These are phyloP conservation scores for Eucalyptus sp. DNA, from an alignment of 345 rosid species.

Conservation along the genomic window DNA sequence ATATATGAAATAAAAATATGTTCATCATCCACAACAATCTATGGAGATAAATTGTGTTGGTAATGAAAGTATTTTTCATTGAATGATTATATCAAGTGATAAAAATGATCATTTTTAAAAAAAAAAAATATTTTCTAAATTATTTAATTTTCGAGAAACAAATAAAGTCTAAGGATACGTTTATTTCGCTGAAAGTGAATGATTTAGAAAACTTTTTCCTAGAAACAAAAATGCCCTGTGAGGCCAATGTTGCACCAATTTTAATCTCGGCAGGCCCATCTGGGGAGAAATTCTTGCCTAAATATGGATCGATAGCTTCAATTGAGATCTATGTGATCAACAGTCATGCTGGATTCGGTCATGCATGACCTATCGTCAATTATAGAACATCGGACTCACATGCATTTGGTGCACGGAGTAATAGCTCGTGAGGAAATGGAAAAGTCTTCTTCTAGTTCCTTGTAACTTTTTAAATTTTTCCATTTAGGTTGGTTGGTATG, in stretches of 20 bases:
- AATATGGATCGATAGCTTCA: background rate
- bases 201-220: too few relatives aligned
- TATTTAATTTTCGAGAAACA: too few relatives aligned
- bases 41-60: accelerated
- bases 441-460: background rate
- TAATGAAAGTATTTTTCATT: too few relatives aligned
- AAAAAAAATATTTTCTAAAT: too few relatives aligned
- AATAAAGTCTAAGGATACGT: background rate
- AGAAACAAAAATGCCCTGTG: background rate
- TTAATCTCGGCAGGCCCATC: background rate
- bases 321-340: too few relatives aligned
- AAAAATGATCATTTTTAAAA: too few relatives aligned
- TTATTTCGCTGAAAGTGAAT: too few relatives aligned
- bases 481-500: background rate
- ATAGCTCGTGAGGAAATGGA: background rate
- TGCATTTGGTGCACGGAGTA: background rate
- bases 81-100: background rate
- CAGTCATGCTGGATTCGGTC: background rate
- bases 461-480: background rate
- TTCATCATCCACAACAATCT: background rate
- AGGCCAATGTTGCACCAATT: background rate
- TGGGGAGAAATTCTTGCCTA: background rate
- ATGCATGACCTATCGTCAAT: background rate
- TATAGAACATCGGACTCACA: background rate
- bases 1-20: too few relatives aligned